Evolutionary conservation across 805 yeast species (phyloP).

Genomic region (Cyberlindnera mrakii): DNA sequence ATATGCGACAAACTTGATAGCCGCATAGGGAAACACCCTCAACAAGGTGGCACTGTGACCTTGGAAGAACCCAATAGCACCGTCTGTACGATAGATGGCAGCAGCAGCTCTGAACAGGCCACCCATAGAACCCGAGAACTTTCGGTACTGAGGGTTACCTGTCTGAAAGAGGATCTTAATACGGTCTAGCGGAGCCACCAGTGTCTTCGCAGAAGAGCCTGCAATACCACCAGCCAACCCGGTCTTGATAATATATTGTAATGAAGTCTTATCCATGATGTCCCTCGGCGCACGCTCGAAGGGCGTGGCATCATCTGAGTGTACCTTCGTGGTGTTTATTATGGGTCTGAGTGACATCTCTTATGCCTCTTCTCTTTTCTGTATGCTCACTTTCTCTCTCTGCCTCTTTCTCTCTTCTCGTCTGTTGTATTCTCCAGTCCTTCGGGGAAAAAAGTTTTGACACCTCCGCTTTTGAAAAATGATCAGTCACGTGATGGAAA

Average conservation of each 20-base stretch:
- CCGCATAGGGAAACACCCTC: slow-evolving; percentile 94
- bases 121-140: slow-evolving; percentile 70
- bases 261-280: slow-evolving; percentile 53
- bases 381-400: too few species aligned
- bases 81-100: slow-evolving; percentile 63
- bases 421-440: too few species aligned
- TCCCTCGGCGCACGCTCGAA: slow-evolving; percentile 9
- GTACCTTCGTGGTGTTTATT: slow-evolving; percentile 13
- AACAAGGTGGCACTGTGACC: slow-evolving; percentile 93
- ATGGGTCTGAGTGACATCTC: slow-evolving; percentile 6
- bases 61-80: slow-evolving; percentile 76
- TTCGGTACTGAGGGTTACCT: slow-evolving; percentile 78
- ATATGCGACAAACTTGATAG: slow-evolving; percentile 92
- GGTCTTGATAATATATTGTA: slow-evolving; percentile 74
- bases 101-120: slow-evolving; percentile 74
- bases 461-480: too few species aligned
- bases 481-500: too few species aligned
- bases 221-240: slow-evolving; percentile 95
- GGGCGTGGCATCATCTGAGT: slow-evolving; percentile 17
- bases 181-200: slow-evolving; percentile 92
- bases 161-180: slow-evolving; percentile 95
- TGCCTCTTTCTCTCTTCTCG: too few species aligned
- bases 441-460: too few species aligned
- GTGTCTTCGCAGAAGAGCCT: slow-evolving; percentile 92
- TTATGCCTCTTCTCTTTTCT: not conserved